Conservation (phyloP, 805 yeast genomes). For the Myxozyma neotropica region DNA sequence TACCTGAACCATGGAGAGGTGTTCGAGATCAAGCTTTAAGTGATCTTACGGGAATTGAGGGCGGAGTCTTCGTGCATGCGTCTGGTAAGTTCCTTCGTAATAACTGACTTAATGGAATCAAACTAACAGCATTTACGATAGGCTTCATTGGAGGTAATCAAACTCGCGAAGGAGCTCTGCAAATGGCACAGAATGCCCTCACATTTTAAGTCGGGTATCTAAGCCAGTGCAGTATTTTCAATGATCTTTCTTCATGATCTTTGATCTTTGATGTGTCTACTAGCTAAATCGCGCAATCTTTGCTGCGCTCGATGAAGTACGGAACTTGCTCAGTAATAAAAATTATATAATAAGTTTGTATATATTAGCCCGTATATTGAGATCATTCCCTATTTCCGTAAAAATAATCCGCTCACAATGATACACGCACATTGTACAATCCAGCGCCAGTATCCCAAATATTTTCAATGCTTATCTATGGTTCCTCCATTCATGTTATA, state of each 20-base stretch:
- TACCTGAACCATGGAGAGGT: conserved; percentile 96
- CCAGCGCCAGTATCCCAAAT: conserved; percentile 15
- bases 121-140: conserved; percentile 40
- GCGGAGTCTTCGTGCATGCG: conserved; percentile 91
- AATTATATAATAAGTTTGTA: not conserved
- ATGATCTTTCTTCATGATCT: too few species aligned
- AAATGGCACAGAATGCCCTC: conserved; percentile 61
- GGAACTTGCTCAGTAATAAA: too few species aligned
- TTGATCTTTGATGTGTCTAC: too few species aligned
- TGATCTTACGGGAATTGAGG: conserved; percentile 74
- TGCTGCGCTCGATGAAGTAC: too few species aligned
- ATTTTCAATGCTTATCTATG: conserved; percentile 1
- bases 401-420: not conserved
- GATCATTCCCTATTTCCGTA: not conserved
- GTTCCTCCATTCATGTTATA: not conserved
- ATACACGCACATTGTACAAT: not conserved
- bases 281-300: not conserved
- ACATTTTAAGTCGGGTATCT: conserved; percentile 15
- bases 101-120: conserved; percentile 38
- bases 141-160: conserved; percentile 97
- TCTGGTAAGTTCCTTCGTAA: conserved; percentile 25
- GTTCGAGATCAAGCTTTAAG: conserved; percentile 83
- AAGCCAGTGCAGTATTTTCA: too few species aligned
- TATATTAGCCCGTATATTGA: conserved; percentile 1
- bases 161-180: conserved; percentile 73